phyloP scores from a whole-genome alignment of 2,329 filamentous ascomycete genomes.

The Septoria linicola region DNA sequence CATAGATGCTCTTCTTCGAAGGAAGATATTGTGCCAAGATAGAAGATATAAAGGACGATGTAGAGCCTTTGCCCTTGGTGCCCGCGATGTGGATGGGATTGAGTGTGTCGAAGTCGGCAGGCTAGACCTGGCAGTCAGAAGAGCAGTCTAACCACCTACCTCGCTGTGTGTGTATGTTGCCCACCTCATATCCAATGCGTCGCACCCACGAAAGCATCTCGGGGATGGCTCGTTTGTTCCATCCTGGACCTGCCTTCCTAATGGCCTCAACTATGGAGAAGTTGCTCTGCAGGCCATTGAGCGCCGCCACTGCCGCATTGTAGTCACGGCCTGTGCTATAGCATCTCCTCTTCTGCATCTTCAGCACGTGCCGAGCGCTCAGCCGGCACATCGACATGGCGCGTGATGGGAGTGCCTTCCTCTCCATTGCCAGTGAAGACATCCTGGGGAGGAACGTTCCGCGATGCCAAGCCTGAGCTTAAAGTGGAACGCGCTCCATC shows the following conservation, averaged over 20 bases:
- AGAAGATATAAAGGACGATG: slow-evolving; percentile 77
- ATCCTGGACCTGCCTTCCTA: slow-evolving; percentile 67
- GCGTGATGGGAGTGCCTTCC: background rate
- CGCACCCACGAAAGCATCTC: slow-evolving; percentile 78
- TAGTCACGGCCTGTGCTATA: slow-evolving; percentile 31
- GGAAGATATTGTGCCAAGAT: slow-evolving; percentile 66
- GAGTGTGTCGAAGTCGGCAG: slow-evolving; percentile 59
- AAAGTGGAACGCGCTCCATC: background rate
- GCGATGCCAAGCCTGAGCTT: no score
- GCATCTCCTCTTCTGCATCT: background rate
- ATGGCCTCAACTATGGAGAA: slow-evolving; percentile 74
- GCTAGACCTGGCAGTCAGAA: slow-evolving; percentile 44
- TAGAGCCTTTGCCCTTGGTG: slow-evolving; percentile 92
- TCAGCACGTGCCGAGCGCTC: slow-evolving; percentile 1
- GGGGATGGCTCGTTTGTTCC: slow-evolving; percentile 74
- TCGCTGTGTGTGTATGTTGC: slow-evolving; percentile 38
- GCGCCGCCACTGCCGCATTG: slow-evolving; percentile 65
- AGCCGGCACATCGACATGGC: slow-evolving; percentile 4
- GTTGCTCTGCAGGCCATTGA: slow-evolving; percentile 79
- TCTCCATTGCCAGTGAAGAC: no score
- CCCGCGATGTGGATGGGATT: slow-evolving; percentile 81
- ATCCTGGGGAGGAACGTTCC: no score
- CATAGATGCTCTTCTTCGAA: slow-evolving; percentile 37
- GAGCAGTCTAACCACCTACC: background rate
- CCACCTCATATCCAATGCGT: slow-evolving; percentile 72